Base-by-base conservation (phyloP, 192 early-diverging fungal species). In the Coemansia sp. region DNA sequence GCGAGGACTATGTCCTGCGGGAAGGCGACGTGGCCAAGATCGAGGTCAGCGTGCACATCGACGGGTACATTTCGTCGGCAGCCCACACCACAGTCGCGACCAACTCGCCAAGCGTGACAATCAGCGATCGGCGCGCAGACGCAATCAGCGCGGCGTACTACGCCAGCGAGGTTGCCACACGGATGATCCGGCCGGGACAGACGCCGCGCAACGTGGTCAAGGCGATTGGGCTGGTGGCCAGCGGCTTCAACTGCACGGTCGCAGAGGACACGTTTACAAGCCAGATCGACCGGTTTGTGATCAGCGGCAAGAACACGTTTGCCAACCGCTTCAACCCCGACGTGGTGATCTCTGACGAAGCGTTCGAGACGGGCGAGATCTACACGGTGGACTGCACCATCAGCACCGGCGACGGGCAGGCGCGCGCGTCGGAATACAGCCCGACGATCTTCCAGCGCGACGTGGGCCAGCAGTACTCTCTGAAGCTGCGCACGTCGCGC, bases 1-100 rank as follows among this genome's bases (percentile, higher is more conserved):
- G 83, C 32, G 87, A 89, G 48, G 87, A 90, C 67, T 71, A 83
- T 42, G 70, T 85, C 7, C 80, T 97, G 60, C 85, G 81, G 29
- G 83, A 74, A 4, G 90, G 90, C 65, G 94, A 95, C 71, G 84
- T 97, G 48, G 94, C 95, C 67, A 96, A 95, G 76, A 84, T 97
- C 73, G 93, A 96, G 65, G 78, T 97, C 40, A 91, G 90, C 59
- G 92, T 85, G 42, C 96, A 98, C 76, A 87, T 98, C 68, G 92
- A 97, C 83, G 96, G 96, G 18, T 96, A 92, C 77, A 88, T 91
- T 56, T 85, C 89, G 34, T 87, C 88, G 20, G 83, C 88, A n/a
- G 94, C 90, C 1, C 93, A 94, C 77, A 96, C 94, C 4, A 80
- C 85, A 30, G 85, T 94, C 20, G 71, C 95, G 38, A 92, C 87